These are phyloP conservation scores for Plasmodium yoelii DNA, from an alignment of 169 alveolate species.

Conservation along the genomic window DNA sequence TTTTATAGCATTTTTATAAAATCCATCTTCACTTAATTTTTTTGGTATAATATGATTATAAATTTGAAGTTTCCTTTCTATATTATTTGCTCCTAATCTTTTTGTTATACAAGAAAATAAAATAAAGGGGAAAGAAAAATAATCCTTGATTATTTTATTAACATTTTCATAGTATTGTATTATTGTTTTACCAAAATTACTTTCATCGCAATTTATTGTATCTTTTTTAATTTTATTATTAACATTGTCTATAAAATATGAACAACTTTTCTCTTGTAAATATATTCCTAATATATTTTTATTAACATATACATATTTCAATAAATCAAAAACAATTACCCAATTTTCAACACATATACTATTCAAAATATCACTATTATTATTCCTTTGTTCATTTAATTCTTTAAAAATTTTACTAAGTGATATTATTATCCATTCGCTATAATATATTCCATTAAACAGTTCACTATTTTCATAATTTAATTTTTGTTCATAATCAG, in stretches of 20 bases:
- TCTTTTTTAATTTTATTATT: neutral
- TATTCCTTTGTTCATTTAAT: too few relatives aligned
- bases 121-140: constrained; percentile 28
- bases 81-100: constrained; percentile 22
- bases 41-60: constrained; percentile 49
- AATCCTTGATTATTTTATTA: constrained; percentile 21
- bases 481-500: neutral
- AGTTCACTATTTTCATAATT: neutral
- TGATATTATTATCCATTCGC: constrained; percentile 55
- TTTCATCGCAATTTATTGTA: neutral
- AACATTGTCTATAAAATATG: too few relatives aligned
- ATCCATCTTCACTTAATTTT: constrained; percentile 36
- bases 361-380: neutral
- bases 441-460: constrained; percentile 16
- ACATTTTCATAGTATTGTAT: constrained; percentile 33
- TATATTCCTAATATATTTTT: constrained; percentile 18
- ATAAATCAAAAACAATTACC: constrained; percentile 39
- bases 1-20: constrained; percentile 18
- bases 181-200: constrained; percentile 11
- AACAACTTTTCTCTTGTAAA: neutral
- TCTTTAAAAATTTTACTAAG: constrained; percentile 15
- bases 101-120: constrained; percentile 47
- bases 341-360: constrained; percentile 33
- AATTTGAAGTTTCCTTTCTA: constrained; percentile 28
- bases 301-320: constrained; percentile 29